Percentiles rank a stretch among this genome's conserved stretches.
phyloP scores from a whole-genome alignment of 257 asterid species.

The Orobanche coerulescens region DNA sequence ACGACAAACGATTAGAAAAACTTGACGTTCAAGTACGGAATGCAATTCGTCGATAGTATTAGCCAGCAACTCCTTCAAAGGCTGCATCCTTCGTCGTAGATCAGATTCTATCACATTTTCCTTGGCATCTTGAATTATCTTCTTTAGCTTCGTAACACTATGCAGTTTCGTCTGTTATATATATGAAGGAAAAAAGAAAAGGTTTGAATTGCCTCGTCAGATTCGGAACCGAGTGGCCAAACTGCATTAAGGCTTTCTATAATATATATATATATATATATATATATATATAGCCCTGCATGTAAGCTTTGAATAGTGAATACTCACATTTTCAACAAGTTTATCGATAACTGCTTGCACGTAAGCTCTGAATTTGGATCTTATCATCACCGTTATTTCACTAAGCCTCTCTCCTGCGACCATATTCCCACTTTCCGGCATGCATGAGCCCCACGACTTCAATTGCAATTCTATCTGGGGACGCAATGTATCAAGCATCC shows the following conservation, averaged over 20 bases:
- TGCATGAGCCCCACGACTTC: slow-evolving; percentile 74
- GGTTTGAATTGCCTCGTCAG: not conserved
- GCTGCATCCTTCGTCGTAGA: slow-evolving; percentile 61
- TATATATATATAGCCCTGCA: too few relatives aligned
- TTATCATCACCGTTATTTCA: slow-evolving; percentile 80
- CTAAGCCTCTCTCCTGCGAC: slow-evolving; percentile 69
- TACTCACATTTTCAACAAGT: slow-evolving; percentile 77
- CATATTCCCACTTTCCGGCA: slow-evolving; percentile 55
- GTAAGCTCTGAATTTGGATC: slow-evolving; percentile 79
- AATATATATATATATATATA: too few relatives aligned
- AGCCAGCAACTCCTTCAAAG: slow-evolving; percentile 67
- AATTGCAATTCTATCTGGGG: slow-evolving; percentile 71
- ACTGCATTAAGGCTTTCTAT: not conserved
- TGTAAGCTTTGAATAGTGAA: too few relatives aligned
- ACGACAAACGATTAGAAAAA: slow-evolving; percentile 63
- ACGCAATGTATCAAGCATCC: slow-evolving; percentile 70
- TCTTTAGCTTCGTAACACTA: slow-evolving; percentile 69
- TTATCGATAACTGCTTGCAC: slow-evolving; percentile 70
- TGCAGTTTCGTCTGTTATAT: slow-evolving; percentile 70
- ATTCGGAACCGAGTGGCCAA: not conserved
- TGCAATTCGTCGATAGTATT: slow-evolving; percentile 57
- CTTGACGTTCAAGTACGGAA: slow-evolving; percentile 57
- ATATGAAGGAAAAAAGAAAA: not conserved
- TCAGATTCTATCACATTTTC: slow-evolving; percentile 71
- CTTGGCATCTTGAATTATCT: slow-evolving; percentile 76